Conservation (phyloP, 345 rosid genomes). For the Gossypium australe region DNA sequence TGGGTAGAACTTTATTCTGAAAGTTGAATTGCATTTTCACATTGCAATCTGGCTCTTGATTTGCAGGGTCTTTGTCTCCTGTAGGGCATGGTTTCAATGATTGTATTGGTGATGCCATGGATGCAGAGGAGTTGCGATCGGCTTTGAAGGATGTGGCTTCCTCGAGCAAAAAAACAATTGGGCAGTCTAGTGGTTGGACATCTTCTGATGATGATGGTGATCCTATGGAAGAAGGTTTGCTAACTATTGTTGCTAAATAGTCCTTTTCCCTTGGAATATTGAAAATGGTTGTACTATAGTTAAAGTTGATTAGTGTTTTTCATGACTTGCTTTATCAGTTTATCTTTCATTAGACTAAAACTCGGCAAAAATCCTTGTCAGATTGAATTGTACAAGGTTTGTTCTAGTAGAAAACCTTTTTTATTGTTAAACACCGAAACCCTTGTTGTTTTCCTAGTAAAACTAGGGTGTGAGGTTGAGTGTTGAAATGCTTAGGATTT, state of each 20-base stretch:
- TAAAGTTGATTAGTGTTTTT: conserved; percentile 4
- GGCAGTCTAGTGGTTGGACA: conserved; percentile 61
- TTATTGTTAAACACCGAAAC: too few species aligned
- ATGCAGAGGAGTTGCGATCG: conserved; percentile 59
- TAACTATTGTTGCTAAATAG: conserved; percentile 8
- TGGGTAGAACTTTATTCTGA: background rate
- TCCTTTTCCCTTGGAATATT: conserved; percentile 2
- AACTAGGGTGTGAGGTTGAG: background rate
- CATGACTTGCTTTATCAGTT: background rate
- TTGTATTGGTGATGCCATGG: conserved; percentile 47
- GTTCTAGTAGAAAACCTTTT: background rate
- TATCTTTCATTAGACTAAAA: background rate
- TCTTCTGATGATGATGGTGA: conserved; percentile 90
- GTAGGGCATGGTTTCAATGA: conserved; percentile 47
- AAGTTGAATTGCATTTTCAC: conserved; percentile 2
- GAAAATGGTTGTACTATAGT: background rate
- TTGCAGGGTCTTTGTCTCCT: conserved; percentile 63
- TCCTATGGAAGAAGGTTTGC: conserved; percentile 71
- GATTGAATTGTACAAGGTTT: background rate
- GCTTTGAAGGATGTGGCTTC: conserved; percentile 67
- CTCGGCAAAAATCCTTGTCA: background rate
- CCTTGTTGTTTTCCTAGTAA: background rate
- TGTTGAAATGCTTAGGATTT: background rate
- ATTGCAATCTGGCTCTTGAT: conserved; percentile 15
- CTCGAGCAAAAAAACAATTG: conserved; percentile 46